Conservation (phyloP, 2,329 filamentous ascomycete species). For the Alternaria panax region DNA sequence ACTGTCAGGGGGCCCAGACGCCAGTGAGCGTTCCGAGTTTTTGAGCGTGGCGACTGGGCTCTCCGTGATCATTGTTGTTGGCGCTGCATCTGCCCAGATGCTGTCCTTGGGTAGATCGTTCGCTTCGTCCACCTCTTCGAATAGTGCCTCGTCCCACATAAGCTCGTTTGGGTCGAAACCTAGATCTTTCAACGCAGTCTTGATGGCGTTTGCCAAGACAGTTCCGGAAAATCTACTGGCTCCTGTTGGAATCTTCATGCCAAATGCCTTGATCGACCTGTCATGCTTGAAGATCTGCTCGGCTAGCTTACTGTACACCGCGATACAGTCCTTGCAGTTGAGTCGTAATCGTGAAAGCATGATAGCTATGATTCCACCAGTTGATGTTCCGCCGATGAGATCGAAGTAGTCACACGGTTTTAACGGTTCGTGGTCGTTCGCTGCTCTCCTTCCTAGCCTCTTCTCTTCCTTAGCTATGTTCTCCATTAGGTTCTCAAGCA, state of each 20-base stretch:
- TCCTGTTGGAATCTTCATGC: conserved; percentile 47
- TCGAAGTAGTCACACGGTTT: conserved; percentile 53
- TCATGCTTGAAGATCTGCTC: conserved; percentile 51
- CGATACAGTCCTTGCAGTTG: conserved; percentile 48
- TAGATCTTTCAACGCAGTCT: conserved; percentile 41
- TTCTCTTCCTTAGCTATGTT: conserved; percentile 50
- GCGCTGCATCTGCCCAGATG: conserved; percentile 45
- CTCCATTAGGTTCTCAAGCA: conserved; percentile 51
- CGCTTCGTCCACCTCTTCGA: conserved; percentile 45
- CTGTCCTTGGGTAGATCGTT: conserved; percentile 37
- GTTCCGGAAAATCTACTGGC: conserved; percentile 47
- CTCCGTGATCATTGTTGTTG: conserved; percentile 33
- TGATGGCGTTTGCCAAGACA: conserved; percentile 49
- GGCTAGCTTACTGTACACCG: conserved; percentile 48
- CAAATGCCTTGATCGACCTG: conserved; percentile 44
- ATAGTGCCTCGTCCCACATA: conserved; percentile 53
- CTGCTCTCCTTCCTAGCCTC: conserved; percentile 38
- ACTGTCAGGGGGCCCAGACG: conserved; percentile 14
- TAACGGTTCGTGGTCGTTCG: conserved; percentile 37
- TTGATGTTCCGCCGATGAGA: conserved; percentile 51
- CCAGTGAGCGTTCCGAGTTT: conserved; percentile 16
- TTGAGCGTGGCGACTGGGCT: conserved; percentile 37
- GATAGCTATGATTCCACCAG: conserved; percentile 52
- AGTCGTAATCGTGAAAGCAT: conserved; percentile 50
- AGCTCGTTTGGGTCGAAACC: conserved; percentile 45